Evolutionary conservation across 1,139 yeast genomes (phyloP), one percentile per base, ranked within the genome.

Genomic region (Pichia sp.): DNA sequence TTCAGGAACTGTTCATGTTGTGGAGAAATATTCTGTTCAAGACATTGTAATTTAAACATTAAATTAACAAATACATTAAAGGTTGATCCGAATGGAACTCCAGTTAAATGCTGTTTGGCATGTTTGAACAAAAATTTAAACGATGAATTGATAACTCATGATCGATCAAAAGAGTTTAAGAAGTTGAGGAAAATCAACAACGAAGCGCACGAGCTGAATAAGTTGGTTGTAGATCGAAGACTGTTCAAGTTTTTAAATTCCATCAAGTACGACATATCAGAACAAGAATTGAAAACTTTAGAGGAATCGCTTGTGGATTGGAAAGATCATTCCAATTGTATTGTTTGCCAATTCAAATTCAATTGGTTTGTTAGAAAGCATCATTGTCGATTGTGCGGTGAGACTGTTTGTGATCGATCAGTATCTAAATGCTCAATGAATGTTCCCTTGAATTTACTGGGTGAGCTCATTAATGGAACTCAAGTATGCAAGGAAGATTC

Each of bases 321-420:
- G 97, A 77, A 77, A 49, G 58, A 55, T 2, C 72, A 73, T 0
- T 55, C 67, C 0, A 66, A 69, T 49, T 92, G 98, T 59, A 69
- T 76, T 4, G 67, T 85, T 4, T 92, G 98, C 56, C 61, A 67
- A 27, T 67, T 71, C 10, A 57, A 60, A 35, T 92, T 87, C 60
- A 71, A 71, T 31, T 65, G 84, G 41, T 60, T 82, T 5, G 59
- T 77, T 27, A 46, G 63, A 26, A 69, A 96, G 46, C 87, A 85
- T 54, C 97, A 92, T 59, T 60, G 64, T 44, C 45, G 63, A 37
- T 39, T 57, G 1, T 92, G 97, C 66, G 97, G 97, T 0, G 60
- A 64, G 33, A 75, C 85, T 1, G 88, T 87, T 0, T 90, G 97
- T 65, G 95, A 85, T 36, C 83, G 81, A 55, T 58, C 73, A 0